Percentiles rank a stretch among this genome's conserved stretches.
phyloP scores from a whole-genome alignment of 2,329 filamentous ascomycete species.

The Cladosporium sp. region DNA sequence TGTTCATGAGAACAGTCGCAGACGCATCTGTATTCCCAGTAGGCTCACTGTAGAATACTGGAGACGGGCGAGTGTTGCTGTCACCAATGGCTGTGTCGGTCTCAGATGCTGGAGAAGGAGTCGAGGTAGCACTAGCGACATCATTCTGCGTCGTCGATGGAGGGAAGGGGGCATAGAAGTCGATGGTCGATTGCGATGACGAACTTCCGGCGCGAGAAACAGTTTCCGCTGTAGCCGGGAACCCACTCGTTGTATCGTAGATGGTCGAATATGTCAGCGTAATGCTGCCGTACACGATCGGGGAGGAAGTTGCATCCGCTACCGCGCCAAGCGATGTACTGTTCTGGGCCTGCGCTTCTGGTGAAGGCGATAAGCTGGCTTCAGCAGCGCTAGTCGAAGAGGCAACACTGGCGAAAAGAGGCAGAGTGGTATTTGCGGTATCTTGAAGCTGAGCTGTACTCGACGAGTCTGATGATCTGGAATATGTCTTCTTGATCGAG shows the following conservation, averaged over 20 bases:
- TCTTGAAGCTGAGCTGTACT: background rate
- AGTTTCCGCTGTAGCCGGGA: slow-evolving; percentile 6
- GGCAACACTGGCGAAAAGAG: background rate
- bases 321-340: background rate
- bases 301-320: background rate
- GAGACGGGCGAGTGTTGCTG: slow-evolving; percentile 2
- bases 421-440: background rate
- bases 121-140: background rate
- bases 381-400: background rate
- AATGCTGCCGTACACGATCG: slow-evolving; percentile 6
- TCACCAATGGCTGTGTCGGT: background rate
- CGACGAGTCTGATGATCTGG: background rate
- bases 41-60: slow-evolving; percentile 3
- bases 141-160: background rate
- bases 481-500: slow-evolving; percentile 4
- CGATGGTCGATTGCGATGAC: background rate
- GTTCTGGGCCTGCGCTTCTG: background rate
- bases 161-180: slow-evolving; percentile 10
- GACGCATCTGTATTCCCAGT: background rate
- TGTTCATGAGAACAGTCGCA: background rate
- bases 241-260: slow-evolving; percentile 2
- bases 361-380: background rate
- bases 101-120: background rate
- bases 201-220: background rate
- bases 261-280: slow-evolving; percentile 6